Evolutionary conservation across 441 rosid species (phyloP).

Genomic region (Pelargonium myrrhifolium): DNA sequence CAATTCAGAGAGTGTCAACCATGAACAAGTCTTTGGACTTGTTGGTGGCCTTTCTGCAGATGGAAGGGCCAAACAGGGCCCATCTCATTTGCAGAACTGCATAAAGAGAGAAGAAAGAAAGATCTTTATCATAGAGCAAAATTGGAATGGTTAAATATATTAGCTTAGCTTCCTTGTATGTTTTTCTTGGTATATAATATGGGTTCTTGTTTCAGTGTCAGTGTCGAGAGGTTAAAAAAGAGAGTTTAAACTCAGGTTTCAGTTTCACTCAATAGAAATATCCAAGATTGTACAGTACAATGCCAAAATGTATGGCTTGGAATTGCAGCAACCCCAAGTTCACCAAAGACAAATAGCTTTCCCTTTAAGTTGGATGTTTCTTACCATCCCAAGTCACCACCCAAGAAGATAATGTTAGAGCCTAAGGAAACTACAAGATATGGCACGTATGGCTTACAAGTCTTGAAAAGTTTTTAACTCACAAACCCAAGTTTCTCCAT

Average conservation of each 20-base stretch:
- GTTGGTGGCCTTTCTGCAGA: neutral
- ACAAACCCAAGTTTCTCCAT: neutral
- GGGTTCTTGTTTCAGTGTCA: constrained; percentile 4
- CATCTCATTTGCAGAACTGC: neutral
- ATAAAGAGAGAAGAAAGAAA: too few relatives aligned
- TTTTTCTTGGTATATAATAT: neutral
- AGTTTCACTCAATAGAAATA: neutral
- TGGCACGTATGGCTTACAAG: neutral
- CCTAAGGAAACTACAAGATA: constrained; percentile 6
- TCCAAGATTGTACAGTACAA: neutral
- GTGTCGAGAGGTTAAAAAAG: neutral
- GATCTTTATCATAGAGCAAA: neutral
- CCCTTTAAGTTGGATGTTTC: constrained; percentile 5
- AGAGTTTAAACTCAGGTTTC: neutral
- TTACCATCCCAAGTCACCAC: constrained; percentile 9
- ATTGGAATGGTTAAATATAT: neutral
- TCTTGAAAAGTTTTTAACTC: neutral
- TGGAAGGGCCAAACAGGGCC: neutral
- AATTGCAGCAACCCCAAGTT: neutral
- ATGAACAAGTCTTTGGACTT: neutral
- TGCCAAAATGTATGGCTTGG: constrained; percentile 6
- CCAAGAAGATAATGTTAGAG: constrained; percentile 9
- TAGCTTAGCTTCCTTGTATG: neutral
- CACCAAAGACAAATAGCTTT: neutral
- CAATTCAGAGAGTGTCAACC: too few relatives aligned